Evolutionary conservation across 768 basidiomycete genomes (phyloP), one percentile per base, ranked within the genome.

Genomic region (Sarcodon aspratus): DNA sequence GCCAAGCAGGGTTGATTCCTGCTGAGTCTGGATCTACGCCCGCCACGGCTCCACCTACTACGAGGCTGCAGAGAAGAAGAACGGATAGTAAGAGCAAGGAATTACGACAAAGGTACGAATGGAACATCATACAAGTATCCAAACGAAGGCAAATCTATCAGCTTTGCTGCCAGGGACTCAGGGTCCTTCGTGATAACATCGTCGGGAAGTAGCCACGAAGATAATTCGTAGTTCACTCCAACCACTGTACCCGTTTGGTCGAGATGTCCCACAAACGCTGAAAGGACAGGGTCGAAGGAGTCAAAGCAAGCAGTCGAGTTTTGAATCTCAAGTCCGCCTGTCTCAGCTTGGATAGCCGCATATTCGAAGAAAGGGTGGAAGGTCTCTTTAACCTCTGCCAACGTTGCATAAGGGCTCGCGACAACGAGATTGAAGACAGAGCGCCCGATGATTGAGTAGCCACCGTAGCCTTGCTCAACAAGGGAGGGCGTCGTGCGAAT

Each of bases 1-100:
- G 63, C 73, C 75, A 78, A 0, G 68, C 69, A 11, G 74, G 76
- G 55, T 75, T 67, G 17, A 75, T 51, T 11, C 70, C 74, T 9
- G 61, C 61, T 1, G 70, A 64, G 40, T 66, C 60, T 0, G 73
- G 66, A 15, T 66, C 57, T 34, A 59, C 55, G 17, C 57, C 55
- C 3, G 65, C 60, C 10, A 74, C 75, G 10, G 61, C 67, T 3
- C 76, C 75, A 2, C 75, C 75, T 6, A 60, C 66, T 6, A 76
- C 57, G 27, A 67, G 58, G 46, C 74, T 76, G 45, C 13, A 27
- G 45, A 18, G 42, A 21, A 37, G 27, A 5, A 50, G 10, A 13
- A 32, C 48, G 15, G 50, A 13, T 51, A 47, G 6, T 21, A 36
- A 18, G 2, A 36, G 6, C 4, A 15, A 11, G 31, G 9, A 12